These are phyloP conservation scores for Carex scoparia DNA, from an alignment of 176 grass and related monocot species.

Conservation along the genomic window DNA sequence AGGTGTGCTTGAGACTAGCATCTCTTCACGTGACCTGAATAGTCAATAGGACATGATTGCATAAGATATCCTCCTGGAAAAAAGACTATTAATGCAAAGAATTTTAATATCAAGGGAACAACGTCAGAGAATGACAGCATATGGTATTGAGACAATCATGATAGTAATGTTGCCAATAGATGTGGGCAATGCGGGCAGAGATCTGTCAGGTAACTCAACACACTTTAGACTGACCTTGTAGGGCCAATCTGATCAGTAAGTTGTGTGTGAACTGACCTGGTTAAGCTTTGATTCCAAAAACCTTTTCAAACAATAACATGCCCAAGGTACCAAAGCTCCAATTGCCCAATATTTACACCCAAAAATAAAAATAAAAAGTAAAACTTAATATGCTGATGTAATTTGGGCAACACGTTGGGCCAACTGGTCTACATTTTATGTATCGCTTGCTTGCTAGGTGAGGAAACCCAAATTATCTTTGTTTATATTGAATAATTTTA, in stretches of 20 bases:
- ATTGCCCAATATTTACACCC: not conserved
- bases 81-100: not conserved
- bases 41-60: not conserved
- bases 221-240: not conserved
- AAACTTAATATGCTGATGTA: not conserved
- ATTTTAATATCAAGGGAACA: not conserved
- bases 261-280: not conserved
- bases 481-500: not conserved
- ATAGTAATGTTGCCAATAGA: not conserved
- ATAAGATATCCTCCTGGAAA: not conserved
- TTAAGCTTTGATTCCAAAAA: not conserved
- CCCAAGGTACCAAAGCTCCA: not conserved
- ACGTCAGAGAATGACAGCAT: not conserved
- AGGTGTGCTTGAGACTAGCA: slow-evolving; percentile 30
- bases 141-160: not conserved
- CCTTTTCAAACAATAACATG: not conserved
- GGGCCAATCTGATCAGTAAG: not conserved
- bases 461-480: not conserved
- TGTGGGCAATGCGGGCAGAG: not conserved
- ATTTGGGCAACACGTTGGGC: not conserved
- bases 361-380: not conserved
- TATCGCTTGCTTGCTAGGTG: not conserved
- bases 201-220: not conserved
- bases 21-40: slow-evolving; percentile 66
- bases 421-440: not conserved